These are phyloP conservation scores for Fusarium sp. DNA, from an alignment of 2,329 filamentous ascomycete species.

Conservation along the genomic window DNA sequence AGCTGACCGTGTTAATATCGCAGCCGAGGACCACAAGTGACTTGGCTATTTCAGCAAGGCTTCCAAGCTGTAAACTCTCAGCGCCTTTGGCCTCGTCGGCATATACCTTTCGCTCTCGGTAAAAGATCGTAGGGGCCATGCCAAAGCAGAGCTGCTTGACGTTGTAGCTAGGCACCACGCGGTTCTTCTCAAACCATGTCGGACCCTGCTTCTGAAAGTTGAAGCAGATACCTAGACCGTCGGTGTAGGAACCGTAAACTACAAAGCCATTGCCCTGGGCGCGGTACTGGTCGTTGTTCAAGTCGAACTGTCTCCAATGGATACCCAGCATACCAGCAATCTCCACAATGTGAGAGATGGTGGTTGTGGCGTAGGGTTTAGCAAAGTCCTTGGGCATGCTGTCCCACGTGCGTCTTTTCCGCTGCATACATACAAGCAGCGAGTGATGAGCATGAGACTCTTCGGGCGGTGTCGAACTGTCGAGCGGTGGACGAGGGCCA, in stretches of 20 bases:
- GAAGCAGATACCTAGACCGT: slow-evolving; percentile 56
- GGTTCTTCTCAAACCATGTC: slow-evolving; percentile 52
- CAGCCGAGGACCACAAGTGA: slow-evolving; percentile 57
- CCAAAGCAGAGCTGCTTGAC: slow-evolving; percentile 59
- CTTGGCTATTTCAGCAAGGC: slow-evolving; percentile 51
- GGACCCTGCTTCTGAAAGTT: slow-evolving; percentile 55
- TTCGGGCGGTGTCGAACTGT: not conserved
- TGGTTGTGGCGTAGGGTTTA: slow-evolving; percentile 53
- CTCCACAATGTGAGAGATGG: slow-evolving; percentile 54
- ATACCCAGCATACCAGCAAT: slow-evolving; percentile 55
- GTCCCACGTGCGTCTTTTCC: slow-evolving; percentile 41
- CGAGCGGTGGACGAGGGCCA: slow-evolving; percentile 15
- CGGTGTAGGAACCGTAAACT: slow-evolving; percentile 48
- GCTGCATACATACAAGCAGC: slow-evolving; percentile 39
- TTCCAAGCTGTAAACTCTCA: slow-evolving; percentile 51
- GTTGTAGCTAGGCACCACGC: slow-evolving; percentile 53
- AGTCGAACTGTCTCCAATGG: slow-evolving; percentile 58
- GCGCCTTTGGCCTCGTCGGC: slow-evolving; percentile 38
- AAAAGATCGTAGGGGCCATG: slow-evolving; percentile 56
- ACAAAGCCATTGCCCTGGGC: slow-evolving; percentile 55
- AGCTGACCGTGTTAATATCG: slow-evolving; percentile 51
- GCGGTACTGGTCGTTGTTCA: slow-evolving; percentile 52
- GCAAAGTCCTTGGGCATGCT: slow-evolving; percentile 42
- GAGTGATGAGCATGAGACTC: slow-evolving; percentile 26
- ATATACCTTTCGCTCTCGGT: slow-evolving; percentile 40